phyloP scores from a whole-genome alignment of 1,284 basidiomycete species.

The Ganoderma sp. region DNA sequence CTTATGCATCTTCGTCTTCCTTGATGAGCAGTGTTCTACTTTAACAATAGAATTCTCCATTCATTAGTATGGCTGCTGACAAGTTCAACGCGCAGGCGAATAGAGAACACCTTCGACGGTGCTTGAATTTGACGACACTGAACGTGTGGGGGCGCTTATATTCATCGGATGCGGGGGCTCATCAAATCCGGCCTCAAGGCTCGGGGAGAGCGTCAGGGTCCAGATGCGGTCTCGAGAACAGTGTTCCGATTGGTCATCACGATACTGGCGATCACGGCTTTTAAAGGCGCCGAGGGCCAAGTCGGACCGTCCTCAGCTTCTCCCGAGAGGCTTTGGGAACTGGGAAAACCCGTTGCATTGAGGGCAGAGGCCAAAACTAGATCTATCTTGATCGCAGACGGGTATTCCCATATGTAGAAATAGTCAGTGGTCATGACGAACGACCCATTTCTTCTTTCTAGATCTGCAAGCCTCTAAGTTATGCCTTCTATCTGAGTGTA shows the following conservation, averaged over 20 bases:
- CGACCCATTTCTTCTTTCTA: neutral
- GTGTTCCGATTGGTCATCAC: neutral
- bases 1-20: neutral
- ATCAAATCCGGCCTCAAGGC: neutral
- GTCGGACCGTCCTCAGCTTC: neutral
- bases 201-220: conserved; percentile 3
- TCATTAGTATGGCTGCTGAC: conserved; percentile 22
- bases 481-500: neutral
- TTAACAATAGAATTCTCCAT: conserved; percentile 4
- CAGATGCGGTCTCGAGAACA: conserved; percentile 1
- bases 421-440: neutral
- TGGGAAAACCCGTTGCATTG: neutral
- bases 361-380: conserved; percentile 13
- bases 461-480: neutral
- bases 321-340: conserved; percentile 8
- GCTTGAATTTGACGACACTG: neutral
- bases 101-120: neutral
- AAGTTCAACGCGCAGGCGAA: conserved; percentile 6
- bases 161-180: neutral
- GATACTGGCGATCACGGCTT: conserved; percentile 2
- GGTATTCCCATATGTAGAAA: neutral
- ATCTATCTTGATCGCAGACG: conserved; percentile 14
- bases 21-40: conserved; percentile 12
- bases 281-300: neutral
- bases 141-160: neutral